These are phyloP conservation scores for Rhytidiadelphus loreus DNA, from an alignment of 225 moss, liverwort and hornwort genomes.

Conservation along the genomic window DNA sequence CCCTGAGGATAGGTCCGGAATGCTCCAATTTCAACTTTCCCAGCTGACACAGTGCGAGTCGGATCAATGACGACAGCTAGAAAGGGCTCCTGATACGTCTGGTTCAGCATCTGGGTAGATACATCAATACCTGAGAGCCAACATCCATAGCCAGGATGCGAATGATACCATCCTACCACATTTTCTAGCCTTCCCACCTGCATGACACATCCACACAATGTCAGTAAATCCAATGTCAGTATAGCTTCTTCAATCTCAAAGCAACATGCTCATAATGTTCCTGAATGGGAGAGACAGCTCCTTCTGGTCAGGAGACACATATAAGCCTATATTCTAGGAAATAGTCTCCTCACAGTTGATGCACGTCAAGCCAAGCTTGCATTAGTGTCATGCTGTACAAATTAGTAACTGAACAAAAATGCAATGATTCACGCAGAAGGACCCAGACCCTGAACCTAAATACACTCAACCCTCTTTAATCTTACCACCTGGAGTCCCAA, in stretches of 20 bases:
- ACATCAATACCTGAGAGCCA: conserved; percentile 95
- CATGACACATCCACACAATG: background rate
- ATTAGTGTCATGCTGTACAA: background rate
- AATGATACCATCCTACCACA: conserved; percentile 97
- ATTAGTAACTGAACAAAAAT: background rate
- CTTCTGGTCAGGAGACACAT: background rate
- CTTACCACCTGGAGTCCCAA: background rate
- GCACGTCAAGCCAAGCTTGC: background rate
- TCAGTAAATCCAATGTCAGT: background rate
- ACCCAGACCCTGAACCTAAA: background rate
- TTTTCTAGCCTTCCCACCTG: conserved; percentile 96
- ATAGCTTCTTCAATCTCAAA: background rate
- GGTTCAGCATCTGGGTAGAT: conserved; percentile 89
- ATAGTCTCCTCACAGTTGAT: background rate
- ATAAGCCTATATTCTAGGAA: background rate
- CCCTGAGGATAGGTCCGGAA: conserved; percentile 87
- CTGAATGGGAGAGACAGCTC: background rate
- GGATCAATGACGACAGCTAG: conserved; percentile 96
- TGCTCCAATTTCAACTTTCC: conserved; percentile 93
- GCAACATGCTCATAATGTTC: background rate
- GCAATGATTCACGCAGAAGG: background rate
- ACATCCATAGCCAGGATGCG: conserved; percentile 95
- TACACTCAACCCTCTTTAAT: background rate
- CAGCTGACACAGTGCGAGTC: conserved; percentile 88
- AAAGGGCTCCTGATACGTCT: conserved; percentile 92